Conservation (phyloP, 352 stramenopile species). For the Phytopythium litorale region DNA sequence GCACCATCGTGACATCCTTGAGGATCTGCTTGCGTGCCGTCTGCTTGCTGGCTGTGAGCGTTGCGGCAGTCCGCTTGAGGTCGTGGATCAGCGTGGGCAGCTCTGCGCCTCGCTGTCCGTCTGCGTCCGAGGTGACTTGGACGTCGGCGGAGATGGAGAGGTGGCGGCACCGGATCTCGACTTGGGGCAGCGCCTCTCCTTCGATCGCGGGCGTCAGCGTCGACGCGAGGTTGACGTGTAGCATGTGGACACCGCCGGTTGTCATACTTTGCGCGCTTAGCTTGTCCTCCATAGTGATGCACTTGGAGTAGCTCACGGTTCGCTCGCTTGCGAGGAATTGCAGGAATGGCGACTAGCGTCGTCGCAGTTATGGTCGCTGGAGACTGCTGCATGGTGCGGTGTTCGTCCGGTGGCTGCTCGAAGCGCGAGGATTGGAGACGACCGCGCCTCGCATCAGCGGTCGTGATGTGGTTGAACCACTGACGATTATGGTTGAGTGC, state of each 20-base stretch:
- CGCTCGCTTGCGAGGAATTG: background rate
- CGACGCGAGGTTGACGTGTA: constrained; percentile 11
- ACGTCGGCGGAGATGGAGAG: constrained; percentile 25
- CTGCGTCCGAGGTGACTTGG: constrained; percentile 14
- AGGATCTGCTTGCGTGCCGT: constrained; percentile 14
- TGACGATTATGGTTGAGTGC: background rate
- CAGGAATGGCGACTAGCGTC: background rate
- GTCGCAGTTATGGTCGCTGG: background rate
- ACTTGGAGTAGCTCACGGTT: background rate
- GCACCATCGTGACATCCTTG: constrained; percentile 7
- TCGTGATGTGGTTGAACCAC: background rate
- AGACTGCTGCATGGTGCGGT: background rate
- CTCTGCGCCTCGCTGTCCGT: constrained; percentile 5
- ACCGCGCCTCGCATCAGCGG: background rate
- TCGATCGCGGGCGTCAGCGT: constrained; percentile 8
- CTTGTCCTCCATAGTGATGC: background rate
- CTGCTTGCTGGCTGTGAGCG: constrained; percentile 3
- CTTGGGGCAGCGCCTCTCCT: constrained; percentile 13
- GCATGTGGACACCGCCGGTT: background rate
- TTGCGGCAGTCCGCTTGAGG: constrained; percentile 1
- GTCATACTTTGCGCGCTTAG: background rate
- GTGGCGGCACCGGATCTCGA: constrained; percentile 29
- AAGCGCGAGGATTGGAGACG: background rate
- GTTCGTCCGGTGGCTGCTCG: background rate
- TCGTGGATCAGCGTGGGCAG: constrained; percentile 14